phyloP scores from a whole-genome alignment of 352 stramenopile genomes.

The Pythium volutum region DNA sequence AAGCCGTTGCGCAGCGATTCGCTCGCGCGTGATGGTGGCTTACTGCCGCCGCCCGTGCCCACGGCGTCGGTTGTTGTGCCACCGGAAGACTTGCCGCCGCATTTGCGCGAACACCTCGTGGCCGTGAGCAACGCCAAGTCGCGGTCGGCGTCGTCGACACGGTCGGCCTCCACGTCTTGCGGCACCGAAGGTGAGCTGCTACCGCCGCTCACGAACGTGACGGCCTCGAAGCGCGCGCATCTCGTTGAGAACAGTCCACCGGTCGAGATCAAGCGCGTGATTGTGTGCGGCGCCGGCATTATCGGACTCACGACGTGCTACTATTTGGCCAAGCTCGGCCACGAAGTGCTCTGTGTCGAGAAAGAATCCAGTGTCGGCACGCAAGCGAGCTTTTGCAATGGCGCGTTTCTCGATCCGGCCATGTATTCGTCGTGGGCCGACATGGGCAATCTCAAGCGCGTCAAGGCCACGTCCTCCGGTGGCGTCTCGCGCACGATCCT shows the following conservation, averaged over 20 bases:
- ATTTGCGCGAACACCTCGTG: conserved; percentile 60
- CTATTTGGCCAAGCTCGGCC: conserved; percentile 80
- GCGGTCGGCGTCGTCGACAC: conserved; percentile 11
- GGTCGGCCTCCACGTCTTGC: neutral
- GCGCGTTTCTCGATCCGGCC: conserved; percentile 77
- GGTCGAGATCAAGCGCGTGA: conserved; percentile 64
- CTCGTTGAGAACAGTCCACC: conserved; percentile 7
- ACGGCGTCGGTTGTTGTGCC: neutral
- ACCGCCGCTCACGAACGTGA: conserved; percentile 56
- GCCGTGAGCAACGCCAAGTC: conserved; percentile 30
- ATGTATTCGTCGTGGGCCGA: conserved; percentile 84
- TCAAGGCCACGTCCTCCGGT: conserved; percentile 13
- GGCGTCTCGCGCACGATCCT: conserved; percentile 20
- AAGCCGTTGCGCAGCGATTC: conserved; percentile 22
- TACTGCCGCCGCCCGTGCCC: neutral
- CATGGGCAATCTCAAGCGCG: conserved; percentile 48
- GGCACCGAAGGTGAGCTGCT: conserved; percentile 43
- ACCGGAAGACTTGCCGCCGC: conserved; percentile 43
- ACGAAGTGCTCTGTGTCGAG: conserved; percentile 85
- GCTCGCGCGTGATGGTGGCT: conserved; percentile 1
- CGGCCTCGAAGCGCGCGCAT: conserved; percentile 53
- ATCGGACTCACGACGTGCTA: conserved; percentile 84
- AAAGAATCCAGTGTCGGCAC: conserved; percentile 77
- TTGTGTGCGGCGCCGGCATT: conserved; percentile 84
- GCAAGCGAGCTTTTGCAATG: conserved; percentile 79